Evolutionary conservation across 805 yeast species (phyloP), one percentile per base, ranked within the genome.

Genomic region (Teunomyces gatunensis): DNA sequence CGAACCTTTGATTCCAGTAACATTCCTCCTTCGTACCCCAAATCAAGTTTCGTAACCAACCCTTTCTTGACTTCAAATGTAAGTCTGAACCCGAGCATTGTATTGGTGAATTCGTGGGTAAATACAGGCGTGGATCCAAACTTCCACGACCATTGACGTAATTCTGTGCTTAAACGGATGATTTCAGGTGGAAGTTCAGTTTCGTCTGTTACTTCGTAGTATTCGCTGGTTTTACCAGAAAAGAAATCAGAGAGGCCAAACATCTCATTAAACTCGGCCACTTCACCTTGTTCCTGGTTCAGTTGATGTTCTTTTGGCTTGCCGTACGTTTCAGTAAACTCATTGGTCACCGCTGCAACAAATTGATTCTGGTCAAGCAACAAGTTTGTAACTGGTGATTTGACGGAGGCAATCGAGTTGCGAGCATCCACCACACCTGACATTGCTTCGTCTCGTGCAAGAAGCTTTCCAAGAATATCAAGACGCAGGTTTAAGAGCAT

Each of bases 91-190:
- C 69, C 62, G 49, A 60, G 52, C 34, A 65, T 61, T 0, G 63
- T 62, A 36, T 69, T 64, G 2, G 56, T 58, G 15, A 86, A 60
- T 1, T 58, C 56, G 48, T 87, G 81, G 35, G 76, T 71, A 61
- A 92, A 94, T 49, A 71, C 74, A 0, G 97, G 97, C 0, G 96
- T 85, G 17, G 75, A 71, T 1, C 89, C 91, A 63, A 69, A 89
- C 32, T 69, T 79, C 96, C 96, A 91, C 1, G 78, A 69, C 87
- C 94, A 85, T 17, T 74, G 64, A 37, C 68, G 58, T 15, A 89
- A 65, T 23, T 74, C 74, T 0, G 64, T 48, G 28, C 73, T 71
- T 0, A 69, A 67, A 2, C 69, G 56, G 2, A 47, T 25, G 0
- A 86, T 68, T 28, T 80, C 81, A 0, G 54, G 60, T 23, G 59